Percentiles rank a stretch among this genome's conserved stretches.
Evolutionary conservation across 2,329 filamentous ascomycete species (phyloP).

Genomic region (Cladosporium colombiae): DNA sequence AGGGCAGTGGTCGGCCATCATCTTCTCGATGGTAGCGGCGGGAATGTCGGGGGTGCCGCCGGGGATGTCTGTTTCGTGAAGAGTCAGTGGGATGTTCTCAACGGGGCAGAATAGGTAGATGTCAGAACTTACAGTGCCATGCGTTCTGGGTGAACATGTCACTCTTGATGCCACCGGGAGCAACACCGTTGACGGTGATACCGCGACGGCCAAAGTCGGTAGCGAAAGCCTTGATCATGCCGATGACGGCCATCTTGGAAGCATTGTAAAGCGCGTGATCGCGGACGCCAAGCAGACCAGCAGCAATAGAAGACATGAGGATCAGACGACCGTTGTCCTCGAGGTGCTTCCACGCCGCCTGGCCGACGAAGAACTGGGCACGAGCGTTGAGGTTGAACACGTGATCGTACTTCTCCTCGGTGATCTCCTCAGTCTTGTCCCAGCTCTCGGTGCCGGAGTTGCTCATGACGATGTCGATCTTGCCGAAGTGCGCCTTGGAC

Average conservation of each 20-base stretch:
- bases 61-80: constrained; percentile 46
- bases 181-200: constrained; percentile 72
- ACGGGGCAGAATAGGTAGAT: neutral
- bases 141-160: constrained; percentile 64
- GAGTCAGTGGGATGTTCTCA: neutral
- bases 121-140: neutral
- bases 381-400: constrained; percentile 69
- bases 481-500: constrained; percentile 44
- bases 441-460: constrained; percentile 65
- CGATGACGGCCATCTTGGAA: constrained; percentile 71
- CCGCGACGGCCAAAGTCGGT: constrained; percentile 69
- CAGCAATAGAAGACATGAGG: constrained; percentile 73
- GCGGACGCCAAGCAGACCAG: constrained; percentile 64
- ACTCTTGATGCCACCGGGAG: constrained; percentile 71
- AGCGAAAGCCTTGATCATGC: constrained; percentile 70
- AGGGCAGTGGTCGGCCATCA: constrained; percentile 54
- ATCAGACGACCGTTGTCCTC: constrained; percentile 71
- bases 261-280: constrained; percentile 73
- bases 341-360: constrained; percentile 71
- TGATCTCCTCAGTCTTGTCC: constrained; percentile 67
- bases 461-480: constrained; percentile 54
- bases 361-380: constrained; percentile 76
- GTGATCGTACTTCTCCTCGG: constrained; percentile 70
- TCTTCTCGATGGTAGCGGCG: constrained; percentile 51
- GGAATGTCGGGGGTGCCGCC: constrained; percentile 51